These are phyloP conservation scores for Leccinum imitatum DNA, from an alignment of 768 basidiomycete genomes.

Conservation along the genomic window DNA sequence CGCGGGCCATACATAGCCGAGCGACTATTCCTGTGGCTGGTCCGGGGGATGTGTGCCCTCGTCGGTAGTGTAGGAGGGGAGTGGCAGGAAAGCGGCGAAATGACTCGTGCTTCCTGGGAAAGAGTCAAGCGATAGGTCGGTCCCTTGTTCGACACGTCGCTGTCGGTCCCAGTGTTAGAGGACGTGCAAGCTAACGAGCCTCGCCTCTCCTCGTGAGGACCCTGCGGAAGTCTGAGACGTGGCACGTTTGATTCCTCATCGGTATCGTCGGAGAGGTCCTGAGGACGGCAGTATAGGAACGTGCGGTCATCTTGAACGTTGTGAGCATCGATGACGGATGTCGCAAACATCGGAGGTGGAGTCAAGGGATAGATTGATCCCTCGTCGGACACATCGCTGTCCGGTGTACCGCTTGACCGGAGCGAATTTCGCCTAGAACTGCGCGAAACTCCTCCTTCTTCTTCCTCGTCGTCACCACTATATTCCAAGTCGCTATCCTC, in stretches of 20 bases:
- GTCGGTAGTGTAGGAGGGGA: slow-evolving; percentile 5
- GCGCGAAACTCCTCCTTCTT: background rate
- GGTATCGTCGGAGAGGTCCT: background rate
- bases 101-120: background rate
- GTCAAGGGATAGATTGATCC: slow-evolving; percentile 13
- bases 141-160: slow-evolving; percentile 6
- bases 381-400: slow-evolving; percentile 7
- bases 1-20: background rate
- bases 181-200: background rate
- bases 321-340: no score
- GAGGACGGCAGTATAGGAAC: slow-evolving; percentile 8
- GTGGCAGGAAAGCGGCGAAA: background rate
- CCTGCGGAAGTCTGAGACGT: no score
- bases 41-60: slow-evolving; percentile 1
- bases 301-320: no score
- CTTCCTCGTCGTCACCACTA: background rate
- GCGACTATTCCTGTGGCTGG: slow-evolving; percentile 3
- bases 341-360: background rate
- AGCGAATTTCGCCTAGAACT: background rate
- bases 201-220: background rate
- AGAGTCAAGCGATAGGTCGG: slow-evolving; percentile 1
- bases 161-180: background rate
- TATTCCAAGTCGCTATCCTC: slow-evolving; percentile 11
- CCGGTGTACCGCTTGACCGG: background rate
- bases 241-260: background rate